Conservation (phyloP, 75 land plant species). For the Picea glauca region DNA sequence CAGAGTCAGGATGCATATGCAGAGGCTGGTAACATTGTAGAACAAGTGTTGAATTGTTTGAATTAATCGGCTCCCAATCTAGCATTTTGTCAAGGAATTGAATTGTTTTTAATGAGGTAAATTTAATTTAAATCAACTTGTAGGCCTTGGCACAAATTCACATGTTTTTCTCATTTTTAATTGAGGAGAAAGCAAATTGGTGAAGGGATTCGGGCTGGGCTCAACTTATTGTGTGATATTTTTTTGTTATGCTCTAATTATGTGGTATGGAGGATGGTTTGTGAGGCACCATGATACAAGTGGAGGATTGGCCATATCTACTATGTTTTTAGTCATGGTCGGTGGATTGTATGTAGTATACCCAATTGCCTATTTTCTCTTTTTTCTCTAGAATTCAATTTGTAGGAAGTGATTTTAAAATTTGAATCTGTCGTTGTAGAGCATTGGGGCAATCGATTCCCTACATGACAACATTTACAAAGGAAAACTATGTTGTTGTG, state of each 20-base stretch:
- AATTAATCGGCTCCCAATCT: no score
- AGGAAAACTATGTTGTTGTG: slow-evolving; percentile 76
- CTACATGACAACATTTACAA: slow-evolving; percentile 72
- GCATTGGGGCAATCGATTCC: slow-evolving; percentile 80
- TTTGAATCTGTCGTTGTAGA: slow-evolving; percentile 22
- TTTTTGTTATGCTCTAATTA: slow-evolving; percentile 76
- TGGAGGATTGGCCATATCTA: slow-evolving; percentile 83
- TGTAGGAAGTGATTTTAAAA: no score
- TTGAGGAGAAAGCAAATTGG: slow-evolving; percentile 64
- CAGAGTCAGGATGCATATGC: slow-evolving; percentile 41
- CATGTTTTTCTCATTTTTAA: slow-evolving; percentile 63
- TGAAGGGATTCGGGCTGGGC: slow-evolving; percentile 83
- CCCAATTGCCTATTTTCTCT: background rate
- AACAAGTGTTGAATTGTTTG: slow-evolving; percentile 25
- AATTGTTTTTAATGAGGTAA: no score
- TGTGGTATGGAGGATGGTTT: slow-evolving; percentile 89
- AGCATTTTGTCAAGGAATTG: no score
- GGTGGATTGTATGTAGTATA: slow-evolving; percentile 81
- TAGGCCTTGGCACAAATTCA: slow-evolving; percentile 74
- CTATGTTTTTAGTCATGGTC: slow-evolving; percentile 80
- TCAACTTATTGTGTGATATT: slow-evolving; percentile 70
- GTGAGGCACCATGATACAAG: slow-evolving; percentile 69
- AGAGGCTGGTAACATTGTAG: slow-evolving; percentile 43
- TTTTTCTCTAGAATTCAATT: background rate
- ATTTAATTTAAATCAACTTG: background rate